Evolutionary conservation across 2,329 filamentous ascomycete genomes (phyloP).

Genomic region (Diplocarpon mali): DNA sequence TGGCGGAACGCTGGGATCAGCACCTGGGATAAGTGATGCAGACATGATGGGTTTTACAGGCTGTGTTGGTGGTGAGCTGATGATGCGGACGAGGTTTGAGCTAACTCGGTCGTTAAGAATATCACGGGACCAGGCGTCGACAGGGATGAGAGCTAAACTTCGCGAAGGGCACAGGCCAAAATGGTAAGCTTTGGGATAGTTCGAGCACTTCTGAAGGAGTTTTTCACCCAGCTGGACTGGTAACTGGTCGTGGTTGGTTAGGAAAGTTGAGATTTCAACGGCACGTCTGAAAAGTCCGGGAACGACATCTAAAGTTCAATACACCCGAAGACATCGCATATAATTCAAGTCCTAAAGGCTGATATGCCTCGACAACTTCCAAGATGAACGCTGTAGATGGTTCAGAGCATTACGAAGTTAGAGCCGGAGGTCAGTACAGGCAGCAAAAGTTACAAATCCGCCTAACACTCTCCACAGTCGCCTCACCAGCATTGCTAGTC

Average conservation of each 20-base stretch:
- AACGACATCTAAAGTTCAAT: not conserved
- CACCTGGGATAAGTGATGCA: not conserved
- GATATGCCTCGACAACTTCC: conserved; percentile 17
- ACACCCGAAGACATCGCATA: not conserved
- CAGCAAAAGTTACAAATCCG: not conserved
- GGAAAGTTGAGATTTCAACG: not conserved
- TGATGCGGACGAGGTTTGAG: not conserved
- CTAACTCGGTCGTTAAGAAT: not conserved
- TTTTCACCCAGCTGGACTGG: conserved; percentile 4
- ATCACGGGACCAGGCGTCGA: conserved; percentile 16
- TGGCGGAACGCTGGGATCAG: conserved; percentile 19
- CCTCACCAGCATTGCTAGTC: conserved; percentile 71
- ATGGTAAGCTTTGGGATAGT: too few relatives aligned
- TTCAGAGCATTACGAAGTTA: conserved; percentile 41
- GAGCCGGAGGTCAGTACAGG: conserved; percentile 32
- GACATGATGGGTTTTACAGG: conserved; percentile 2
- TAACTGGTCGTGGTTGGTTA: not conserved
- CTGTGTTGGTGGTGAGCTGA: not conserved
- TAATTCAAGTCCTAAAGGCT: not conserved
- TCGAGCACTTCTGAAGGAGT: too few relatives aligned
- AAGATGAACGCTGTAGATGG: conserved; percentile 58
- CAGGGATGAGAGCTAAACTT: conserved; percentile 5
- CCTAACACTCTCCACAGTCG: conserved; percentile 29
- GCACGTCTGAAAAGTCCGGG: not conserved
- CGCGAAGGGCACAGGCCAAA: not conserved